Percentiles rank a stretch among this genome's conserved stretches.
Evolutionary conservation across 176 grass and related monocot genomes (phyloP).

Genomic region (Carex littledalei): DNA sequence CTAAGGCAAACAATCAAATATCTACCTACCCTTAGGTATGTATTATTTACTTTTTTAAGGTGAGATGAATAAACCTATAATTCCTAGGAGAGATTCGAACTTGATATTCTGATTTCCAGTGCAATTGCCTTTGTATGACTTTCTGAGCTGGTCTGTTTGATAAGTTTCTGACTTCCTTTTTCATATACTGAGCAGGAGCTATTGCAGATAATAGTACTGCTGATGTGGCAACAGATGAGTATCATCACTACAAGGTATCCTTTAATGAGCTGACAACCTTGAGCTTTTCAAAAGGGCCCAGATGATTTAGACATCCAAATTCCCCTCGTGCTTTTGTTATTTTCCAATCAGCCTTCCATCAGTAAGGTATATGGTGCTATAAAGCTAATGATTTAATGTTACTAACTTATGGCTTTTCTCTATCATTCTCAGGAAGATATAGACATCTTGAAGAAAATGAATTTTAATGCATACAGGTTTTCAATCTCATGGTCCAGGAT

Average conservation of each 20-base stretch:
- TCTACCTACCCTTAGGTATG: background rate
- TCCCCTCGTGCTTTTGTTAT: background rate
- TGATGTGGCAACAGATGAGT: conserved; percentile 53
- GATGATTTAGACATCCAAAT: background rate
- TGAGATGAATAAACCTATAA: background rate
- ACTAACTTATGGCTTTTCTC: background rate
- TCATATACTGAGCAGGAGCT: conserved; percentile 26
- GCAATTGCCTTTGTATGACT: background rate
- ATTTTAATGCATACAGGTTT: conserved; percentile 66
- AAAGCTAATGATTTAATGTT: background rate
- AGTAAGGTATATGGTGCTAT: background rate
- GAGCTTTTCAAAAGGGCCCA: background rate
- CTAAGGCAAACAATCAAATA: background rate
- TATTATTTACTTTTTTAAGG: background rate
- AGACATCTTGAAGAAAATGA: conserved; percentile 20
- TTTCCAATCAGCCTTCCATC: background rate
- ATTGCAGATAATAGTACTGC: conserved; percentile 41
- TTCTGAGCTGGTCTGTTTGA: background rate
- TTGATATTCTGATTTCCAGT: background rate
- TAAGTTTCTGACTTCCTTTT: background rate
- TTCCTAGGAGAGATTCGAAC: background rate
- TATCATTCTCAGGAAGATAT: conserved; percentile 11
- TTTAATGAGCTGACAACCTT: background rate
- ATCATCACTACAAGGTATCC: conserved; percentile 66
- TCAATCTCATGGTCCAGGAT: conserved; percentile 78